Evolutionary conservation across 257 asterid species (phyloP), one percentile per base, ranked within the genome.

Genomic region (Solanum arcanum): DNA sequence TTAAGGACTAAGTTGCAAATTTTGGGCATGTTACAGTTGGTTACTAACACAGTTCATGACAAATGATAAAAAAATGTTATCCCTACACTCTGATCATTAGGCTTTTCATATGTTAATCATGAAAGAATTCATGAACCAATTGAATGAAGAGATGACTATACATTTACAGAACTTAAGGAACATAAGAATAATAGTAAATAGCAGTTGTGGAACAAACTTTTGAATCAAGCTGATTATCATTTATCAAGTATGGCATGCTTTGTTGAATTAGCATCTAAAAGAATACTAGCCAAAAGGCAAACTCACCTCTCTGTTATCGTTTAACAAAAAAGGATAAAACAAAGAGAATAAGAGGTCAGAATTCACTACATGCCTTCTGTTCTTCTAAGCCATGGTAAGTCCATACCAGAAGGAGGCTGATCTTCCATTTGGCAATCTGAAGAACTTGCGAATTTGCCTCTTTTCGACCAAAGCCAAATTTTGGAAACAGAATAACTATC

Each of bases 401-500:
- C 92, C 35, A 29, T 68, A 44, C 66, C 52, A 6, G 89, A 85
- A 23, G 89, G 56, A 73, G 86, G 86, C 52, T 33, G 75, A 56
- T 88, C 44, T 31, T 60, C 89, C 23, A 56, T 80, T 68, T 90
- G 92, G 29, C 78, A 47, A 35, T 90, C 89, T 3, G 96, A 91
- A 25, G 98, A 93, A 85, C 96, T 93, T 27, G 93, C 94, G 37
- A 92, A 93, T 86, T 92, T 94, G 59, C 95, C 95, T 92, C 96
- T 96, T 86, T 94, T 94, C 7, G 99, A 93, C 99, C 99, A 96
- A 82, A 95, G 90, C 99, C 99, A 96, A 86, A 96, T 96, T 95
- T 96, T 96, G 90, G 99, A 96, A 88, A 96, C 95, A 2, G 99
- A 96, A 81, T 94, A 96, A 92, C 99, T 96, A 90, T 96, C 99